Conservation (phyloP, 2,329 filamentous ascomycete genomes). For the Lachnellula arida region DNA sequence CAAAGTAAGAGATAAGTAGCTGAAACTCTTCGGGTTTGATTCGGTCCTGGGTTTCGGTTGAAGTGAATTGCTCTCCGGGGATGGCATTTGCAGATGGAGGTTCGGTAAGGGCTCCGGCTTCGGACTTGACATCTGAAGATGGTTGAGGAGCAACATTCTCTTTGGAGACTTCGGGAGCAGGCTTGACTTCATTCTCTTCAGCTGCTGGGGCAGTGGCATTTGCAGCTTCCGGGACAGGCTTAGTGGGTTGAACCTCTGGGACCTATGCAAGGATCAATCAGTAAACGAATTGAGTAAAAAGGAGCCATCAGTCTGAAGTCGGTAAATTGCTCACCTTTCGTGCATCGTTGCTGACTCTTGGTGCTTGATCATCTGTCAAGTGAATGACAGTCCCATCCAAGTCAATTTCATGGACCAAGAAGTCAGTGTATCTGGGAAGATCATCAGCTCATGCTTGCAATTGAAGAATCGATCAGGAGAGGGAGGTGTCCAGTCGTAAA, state of each 20-base stretch:
- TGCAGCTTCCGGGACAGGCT: background rate
- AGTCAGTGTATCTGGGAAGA: conserved; percentile 60
- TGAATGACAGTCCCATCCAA: conserved; percentile 59
- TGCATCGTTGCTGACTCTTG: conserved; percentile 3
- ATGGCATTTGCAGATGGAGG: background rate
- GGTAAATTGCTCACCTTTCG: conserved; percentile 11
- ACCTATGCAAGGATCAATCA: background rate
- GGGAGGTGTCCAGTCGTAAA: background rate
- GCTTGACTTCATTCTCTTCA: background rate
- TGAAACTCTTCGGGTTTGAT: conserved; percentile 41
- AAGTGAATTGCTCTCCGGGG: background rate
- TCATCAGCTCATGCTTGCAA: conserved; percentile 2
- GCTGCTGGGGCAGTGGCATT: background rate
- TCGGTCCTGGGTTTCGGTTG: background rate
- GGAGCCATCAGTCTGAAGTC: background rate
- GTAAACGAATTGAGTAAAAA: background rate
- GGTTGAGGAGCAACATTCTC: background rate
- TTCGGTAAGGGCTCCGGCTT: background rate
- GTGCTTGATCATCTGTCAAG: conserved; percentile 40
- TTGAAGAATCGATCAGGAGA: background rate
- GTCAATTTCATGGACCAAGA: conserved; percentile 68
- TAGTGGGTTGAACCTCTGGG: background rate
- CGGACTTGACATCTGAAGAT: background rate
- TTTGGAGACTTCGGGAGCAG: background rate
- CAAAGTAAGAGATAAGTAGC: conserved; percentile 45